Evolutionary conservation across 768 basidiomycete species (phyloP).

Genomic region (Tremella fuciformis): DNA sequence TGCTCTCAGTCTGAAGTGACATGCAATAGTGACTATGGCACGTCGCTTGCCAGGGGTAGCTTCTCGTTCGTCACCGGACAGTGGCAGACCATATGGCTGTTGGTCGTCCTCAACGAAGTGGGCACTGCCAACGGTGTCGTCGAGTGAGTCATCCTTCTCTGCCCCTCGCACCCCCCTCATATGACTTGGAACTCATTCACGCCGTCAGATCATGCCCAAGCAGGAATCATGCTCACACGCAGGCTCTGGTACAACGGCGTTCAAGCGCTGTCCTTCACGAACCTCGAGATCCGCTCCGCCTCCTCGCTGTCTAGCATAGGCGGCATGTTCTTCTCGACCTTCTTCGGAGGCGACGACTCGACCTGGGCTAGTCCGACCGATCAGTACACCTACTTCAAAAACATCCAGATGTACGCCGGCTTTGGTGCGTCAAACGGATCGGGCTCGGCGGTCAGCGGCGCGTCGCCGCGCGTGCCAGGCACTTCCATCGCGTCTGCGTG

Average conservation of each 20-base stretch:
- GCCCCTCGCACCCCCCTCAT: neutral
- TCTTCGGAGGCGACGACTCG: slow-evolving; percentile 73
- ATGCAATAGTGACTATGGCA: slow-evolving; percentile 53
- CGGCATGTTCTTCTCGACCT: slow-evolving; percentile 81
- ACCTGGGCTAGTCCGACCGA: slow-evolving; percentile 69
- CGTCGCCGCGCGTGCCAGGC: too few relatives aligned
- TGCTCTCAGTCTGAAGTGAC: slow-evolving; percentile 57
- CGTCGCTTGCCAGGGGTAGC: slow-evolving; percentile 44
- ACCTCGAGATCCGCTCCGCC: slow-evolving; percentile 64
- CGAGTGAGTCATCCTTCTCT: slow-evolving; percentile 54
- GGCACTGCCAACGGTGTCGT: slow-evolving; percentile 72
- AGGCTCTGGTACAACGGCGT: slow-evolving; percentile 61
- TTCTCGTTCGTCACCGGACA: slow-evolving; percentile 50
- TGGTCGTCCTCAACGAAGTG: slow-evolving; percentile 71
- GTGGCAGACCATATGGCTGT: slow-evolving; percentile 59
- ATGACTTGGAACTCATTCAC: neutral
- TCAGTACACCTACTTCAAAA: slow-evolving; percentile 72
- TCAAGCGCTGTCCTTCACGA: slow-evolving; percentile 60
- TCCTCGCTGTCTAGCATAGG: slow-evolving; percentile 58
- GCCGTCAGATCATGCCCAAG: neutral
- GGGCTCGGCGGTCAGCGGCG: slow-evolving; percentile 10
- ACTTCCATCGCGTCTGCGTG: too few relatives aligned
- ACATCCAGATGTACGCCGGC: slow-evolving; percentile 55
- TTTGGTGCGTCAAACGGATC: slow-evolving; percentile 22
- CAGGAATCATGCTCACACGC: neutral